phyloP scores from a whole-genome alignment of 1,139 yeast species.

The Hansenula lynferdii region DNA sequence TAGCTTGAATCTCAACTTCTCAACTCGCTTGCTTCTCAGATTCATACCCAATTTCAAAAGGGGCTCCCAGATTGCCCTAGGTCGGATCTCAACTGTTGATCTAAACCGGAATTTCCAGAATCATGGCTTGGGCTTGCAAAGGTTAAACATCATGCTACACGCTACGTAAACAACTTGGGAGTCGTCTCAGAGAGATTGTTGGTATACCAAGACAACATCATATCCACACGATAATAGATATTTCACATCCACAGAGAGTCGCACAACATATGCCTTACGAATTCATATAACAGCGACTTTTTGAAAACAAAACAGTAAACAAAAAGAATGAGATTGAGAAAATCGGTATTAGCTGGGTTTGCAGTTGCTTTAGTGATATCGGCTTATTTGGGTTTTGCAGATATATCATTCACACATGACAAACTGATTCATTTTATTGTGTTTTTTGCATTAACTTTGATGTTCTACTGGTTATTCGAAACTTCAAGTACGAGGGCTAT shows the following conservation, averaged over 20 bases:
- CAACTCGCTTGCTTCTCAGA: neutral
- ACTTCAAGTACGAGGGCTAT: conserved; percentile 28
- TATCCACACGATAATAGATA: too few relatives aligned
- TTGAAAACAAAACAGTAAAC: conserved; percentile 9
- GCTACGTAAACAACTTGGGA: too few relatives aligned
- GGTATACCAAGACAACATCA: too few relatives aligned
- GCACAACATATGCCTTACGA: neutral
- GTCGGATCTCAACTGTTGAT: neutral
- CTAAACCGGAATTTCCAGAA: neutral
- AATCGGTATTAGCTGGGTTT: conserved; percentile 19
- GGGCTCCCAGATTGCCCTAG: conserved; percentile 1
- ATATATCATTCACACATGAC: conserved; percentile 42
- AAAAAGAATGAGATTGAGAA: conserved; percentile 19
- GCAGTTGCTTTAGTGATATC: conserved; percentile 22
- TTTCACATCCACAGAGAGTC: too few relatives aligned
- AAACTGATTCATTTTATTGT: conserved; percentile 45
- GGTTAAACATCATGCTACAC: too few relatives aligned
- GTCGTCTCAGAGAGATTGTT: too few relatives aligned
- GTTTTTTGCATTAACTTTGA: conserved; percentile 42
- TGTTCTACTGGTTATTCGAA: conserved; percentile 45
- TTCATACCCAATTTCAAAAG: conserved; percentile 1
- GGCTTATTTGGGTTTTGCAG: conserved; percentile 39
- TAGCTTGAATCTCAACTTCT: neutral
- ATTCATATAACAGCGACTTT: neutral
- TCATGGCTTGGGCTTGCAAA: neutral